A percentile compares a stretch with the other conserved stretches of the same genome.
These are phyloP conservation scores for Cyamopsis tetragonoloba DNA, from an alignment of 306 rosid species.

Conservation along the genomic window DNA sequence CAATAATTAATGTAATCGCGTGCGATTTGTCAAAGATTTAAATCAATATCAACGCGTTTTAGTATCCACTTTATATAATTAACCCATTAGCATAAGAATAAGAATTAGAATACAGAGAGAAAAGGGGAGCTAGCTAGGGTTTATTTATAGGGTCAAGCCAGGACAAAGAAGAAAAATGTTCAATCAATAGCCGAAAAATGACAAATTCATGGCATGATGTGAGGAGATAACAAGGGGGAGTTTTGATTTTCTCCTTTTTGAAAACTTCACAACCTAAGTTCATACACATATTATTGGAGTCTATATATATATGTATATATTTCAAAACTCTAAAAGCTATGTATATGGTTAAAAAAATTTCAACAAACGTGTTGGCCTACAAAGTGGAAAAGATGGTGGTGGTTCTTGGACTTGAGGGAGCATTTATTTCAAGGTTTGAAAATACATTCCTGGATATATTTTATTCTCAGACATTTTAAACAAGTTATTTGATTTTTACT, in stretches of 20 bases:
- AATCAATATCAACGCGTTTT: slow-evolving; percentile 54
- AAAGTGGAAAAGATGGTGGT: too few species aligned
- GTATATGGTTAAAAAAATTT: too few species aligned
- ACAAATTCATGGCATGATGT: slow-evolving; percentile 54
- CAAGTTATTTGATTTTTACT: too few species aligned
- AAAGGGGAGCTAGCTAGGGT: slow-evolving; percentile 26
- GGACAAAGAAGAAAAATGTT: slow-evolving; percentile 29
- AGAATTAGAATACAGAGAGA: slow-evolving; percentile 9
- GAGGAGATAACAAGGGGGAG: slow-evolving; percentile 23
- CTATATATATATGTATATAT: neutral
- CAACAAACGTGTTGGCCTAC: too few species aligned
- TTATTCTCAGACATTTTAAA: too few species aligned
- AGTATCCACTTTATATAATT: slow-evolving; percentile 23
- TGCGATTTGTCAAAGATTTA: slow-evolving; percentile 61
- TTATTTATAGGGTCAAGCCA: slow-evolving; percentile 33
- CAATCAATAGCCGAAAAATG: slow-evolving; percentile 46
- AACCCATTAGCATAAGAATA: slow-evolving; percentile 17
- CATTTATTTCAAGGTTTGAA: too few species aligned
- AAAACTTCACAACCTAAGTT: slow-evolving; percentile 4
- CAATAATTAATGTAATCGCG: slow-evolving; percentile 34
- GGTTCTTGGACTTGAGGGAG: too few species aligned
- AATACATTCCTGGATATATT: too few species aligned
- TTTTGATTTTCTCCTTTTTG: neutral
- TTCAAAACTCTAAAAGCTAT: slow-evolving; percentile 24
- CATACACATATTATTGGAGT: neutral